Conservation (phyloP, 2,329 filamentous ascomycete genomes). For the Penicillium corylophilum region DNA sequence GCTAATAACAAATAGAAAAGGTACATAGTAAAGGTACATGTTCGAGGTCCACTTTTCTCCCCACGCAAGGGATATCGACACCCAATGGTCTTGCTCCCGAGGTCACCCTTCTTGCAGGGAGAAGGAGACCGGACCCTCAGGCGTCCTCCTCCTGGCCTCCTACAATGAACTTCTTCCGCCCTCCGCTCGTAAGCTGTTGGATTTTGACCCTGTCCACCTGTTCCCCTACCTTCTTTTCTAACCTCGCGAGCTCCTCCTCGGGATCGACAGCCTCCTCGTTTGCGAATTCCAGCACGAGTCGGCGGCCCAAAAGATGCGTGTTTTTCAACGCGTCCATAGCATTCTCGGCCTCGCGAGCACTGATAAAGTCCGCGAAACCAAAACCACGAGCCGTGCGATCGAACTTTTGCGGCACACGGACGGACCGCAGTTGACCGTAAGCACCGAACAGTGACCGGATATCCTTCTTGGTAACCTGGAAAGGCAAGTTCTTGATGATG, state of each 20-base stretch:
- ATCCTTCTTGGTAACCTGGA: slow-evolving; percentile 92
- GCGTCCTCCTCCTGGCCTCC: slow-evolving; percentile 63
- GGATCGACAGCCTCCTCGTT: slow-evolving; percentile 85
- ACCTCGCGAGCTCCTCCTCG: slow-evolving; percentile 93
- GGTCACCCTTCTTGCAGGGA: slow-evolving; percentile 34
- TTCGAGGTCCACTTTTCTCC: slow-evolving; percentile 11
- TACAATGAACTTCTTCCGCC: slow-evolving; percentile 84
- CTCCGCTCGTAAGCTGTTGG: slow-evolving; percentile 79
- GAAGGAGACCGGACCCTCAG: slow-evolving; percentile 30
- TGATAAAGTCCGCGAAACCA: slow-evolving; percentile 95
- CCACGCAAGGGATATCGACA: slow-evolving; percentile 37
- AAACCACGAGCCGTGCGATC: slow-evolving; percentile 86
- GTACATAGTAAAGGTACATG: slow-evolving; percentile 15
- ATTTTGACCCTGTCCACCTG: slow-evolving; percentile 89
- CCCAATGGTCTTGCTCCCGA: slow-evolving; percentile 23
- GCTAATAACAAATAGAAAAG: slow-evolving; percentile 10
- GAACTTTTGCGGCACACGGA: slow-evolving; percentile 93
- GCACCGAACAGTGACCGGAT: slow-evolving; percentile 79
- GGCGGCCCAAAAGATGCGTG: slow-evolving; percentile 87
- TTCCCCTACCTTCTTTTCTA: slow-evolving; percentile 91
- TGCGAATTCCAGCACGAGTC: slow-evolving; percentile 87
- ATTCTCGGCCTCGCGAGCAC: slow-evolving; percentile 82
- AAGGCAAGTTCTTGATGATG: slow-evolving; percentile 96
- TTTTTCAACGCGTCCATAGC: slow-evolving; percentile 88
- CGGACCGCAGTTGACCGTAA: slow-evolving; percentile 88